These are phyloP conservation scores for Zygoascus ofunaensis DNA, from an alignment of 805 yeast species.

Conservation along the genomic window DNA sequence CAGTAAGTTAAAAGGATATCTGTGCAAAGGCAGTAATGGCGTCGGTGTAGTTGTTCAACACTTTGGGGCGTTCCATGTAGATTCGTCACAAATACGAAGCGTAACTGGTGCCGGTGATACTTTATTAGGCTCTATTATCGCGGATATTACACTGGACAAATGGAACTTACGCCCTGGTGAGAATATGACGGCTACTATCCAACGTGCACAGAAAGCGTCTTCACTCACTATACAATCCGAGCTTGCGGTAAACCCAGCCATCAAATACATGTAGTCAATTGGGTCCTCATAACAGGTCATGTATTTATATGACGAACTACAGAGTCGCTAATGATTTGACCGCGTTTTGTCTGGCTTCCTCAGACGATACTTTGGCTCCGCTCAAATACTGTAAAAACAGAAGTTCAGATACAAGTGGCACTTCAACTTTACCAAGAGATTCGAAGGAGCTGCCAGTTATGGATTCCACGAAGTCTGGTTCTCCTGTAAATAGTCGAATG, in stretches of 20 bases:
- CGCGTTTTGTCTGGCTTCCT: slow-evolving; percentile 40
- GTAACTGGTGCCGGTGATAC: slow-evolving; percentile 92
- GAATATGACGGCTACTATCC: slow-evolving; percentile 22
- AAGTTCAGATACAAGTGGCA: slow-evolving; percentile 56
- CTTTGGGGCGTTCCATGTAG: slow-evolving; percentile 36
- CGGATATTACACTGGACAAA: slow-evolving; percentile 29
- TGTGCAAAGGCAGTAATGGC: slow-evolving; percentile 6
- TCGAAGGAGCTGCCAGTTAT: slow-evolving; percentile 20
- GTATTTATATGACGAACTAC: neutral
- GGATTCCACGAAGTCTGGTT: slow-evolving; percentile 23
- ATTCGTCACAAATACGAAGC: slow-evolving; percentile 39
- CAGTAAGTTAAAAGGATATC: neutral
- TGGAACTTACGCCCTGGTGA: slow-evolving; percentile 15
- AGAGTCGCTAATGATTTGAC: slow-evolving; percentile 25
- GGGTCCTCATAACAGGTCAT: neutral
- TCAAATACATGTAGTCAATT: neutral
- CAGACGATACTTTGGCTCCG: slow-evolving; percentile 58
- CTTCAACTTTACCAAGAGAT: slow-evolving; percentile 49
- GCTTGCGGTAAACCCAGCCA: slow-evolving; percentile 21
- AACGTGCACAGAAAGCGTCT: slow-evolving; percentile 32
- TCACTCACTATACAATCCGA: slow-evolving; percentile 26
- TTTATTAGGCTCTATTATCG: slow-evolving; percentile 53
- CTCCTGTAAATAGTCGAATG: slow-evolving; percentile 33
- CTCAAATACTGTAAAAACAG: slow-evolving; percentile 68
- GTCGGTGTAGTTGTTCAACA: slow-evolving; percentile 58